Conservation (phyloP, 305 asterid genomes). For the Petunia hybrid region DNA sequence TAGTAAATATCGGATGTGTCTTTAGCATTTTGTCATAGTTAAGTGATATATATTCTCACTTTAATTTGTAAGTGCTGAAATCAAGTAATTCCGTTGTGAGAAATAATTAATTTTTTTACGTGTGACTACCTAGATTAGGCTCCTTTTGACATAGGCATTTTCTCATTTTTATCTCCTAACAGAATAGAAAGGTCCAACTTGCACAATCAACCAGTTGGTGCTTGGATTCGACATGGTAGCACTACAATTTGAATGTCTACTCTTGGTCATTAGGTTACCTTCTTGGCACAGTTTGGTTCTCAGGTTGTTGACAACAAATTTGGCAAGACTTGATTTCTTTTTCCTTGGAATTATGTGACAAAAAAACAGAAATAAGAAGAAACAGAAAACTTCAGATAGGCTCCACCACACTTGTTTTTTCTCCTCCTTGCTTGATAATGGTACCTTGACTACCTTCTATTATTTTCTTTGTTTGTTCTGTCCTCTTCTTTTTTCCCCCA, state of each 20-base stretch:
- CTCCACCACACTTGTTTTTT: neutral
- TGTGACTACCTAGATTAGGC: neutral
- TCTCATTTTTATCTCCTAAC: neutral
- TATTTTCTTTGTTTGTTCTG: neutral
- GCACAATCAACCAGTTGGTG: neutral
- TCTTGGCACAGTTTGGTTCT: neutral
- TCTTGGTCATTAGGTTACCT: neutral
- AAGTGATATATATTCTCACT: too few species aligned
- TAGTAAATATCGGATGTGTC: too few species aligned
- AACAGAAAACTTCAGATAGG: neutral
- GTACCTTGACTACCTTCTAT: neutral
- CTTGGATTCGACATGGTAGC: neutral
- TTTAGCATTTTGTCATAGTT: too few species aligned
- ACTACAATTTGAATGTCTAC: neutral
- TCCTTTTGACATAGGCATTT: neutral
- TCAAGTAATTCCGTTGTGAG: too few species aligned
- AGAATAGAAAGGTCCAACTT: neutral
- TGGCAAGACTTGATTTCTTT: neutral
- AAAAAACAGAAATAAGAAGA: neutral
- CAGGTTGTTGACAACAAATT: constrained; percentile 12
- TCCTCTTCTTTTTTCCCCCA: neutral
- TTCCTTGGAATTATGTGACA: neutral
- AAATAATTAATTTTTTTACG: too few species aligned
- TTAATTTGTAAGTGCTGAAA: too few species aligned
- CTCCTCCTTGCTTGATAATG: neutral